These are phyloP conservation scores for Penicillium sp. DNA, from an alignment of 2,329 filamentous ascomycete genomes.

Conservation along the genomic window DNA sequence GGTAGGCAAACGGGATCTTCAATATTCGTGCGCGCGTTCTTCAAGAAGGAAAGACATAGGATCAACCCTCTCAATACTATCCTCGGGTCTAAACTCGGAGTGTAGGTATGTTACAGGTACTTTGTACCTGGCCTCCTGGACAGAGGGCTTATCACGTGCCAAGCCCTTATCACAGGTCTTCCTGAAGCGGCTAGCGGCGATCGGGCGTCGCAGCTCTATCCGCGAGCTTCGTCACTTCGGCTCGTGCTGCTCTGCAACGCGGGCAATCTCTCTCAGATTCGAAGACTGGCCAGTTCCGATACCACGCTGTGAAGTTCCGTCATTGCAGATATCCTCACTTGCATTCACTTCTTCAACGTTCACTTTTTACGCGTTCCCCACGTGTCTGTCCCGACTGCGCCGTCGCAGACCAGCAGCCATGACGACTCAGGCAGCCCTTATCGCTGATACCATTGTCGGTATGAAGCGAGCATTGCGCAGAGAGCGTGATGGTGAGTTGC, in stretches of 20 bases:
- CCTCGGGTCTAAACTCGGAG: too few relatives aligned
- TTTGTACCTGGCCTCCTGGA: too few relatives aligned
- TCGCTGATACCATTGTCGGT: slow-evolving; percentile 54
- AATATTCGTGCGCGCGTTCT: too few relatives aligned
- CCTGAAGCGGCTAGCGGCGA: slow-evolving; percentile 24
- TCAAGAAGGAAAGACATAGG: too few relatives aligned
- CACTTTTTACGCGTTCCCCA: slow-evolving; percentile 12
- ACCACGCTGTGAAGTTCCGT: neutral
- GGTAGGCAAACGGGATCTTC: too few relatives aligned
- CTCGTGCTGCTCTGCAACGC: slow-evolving; percentile 7
- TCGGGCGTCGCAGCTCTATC: slow-evolving; percentile 24
- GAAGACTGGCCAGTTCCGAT: slow-evolving; percentile 1
- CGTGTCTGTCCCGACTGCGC: slow-evolving; percentile 14
- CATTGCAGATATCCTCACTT: neutral
- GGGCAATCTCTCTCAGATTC: slow-evolving; percentile 9
- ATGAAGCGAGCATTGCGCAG: slow-evolving; percentile 54
- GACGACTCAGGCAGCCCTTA: slow-evolving; percentile 46
- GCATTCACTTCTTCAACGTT: neutral
- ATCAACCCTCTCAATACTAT: too few relatives aligned
- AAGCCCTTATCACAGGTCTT: slow-evolving; percentile 11
- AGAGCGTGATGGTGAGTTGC: slow-evolving; percentile 44
- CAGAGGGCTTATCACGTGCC: slow-evolving; percentile 10
- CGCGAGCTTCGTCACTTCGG: slow-evolving; percentile 26
- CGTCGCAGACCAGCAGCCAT: slow-evolving; percentile 30
- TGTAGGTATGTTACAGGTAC: too few relatives aligned